phyloP scores from a whole-genome alignment of 306 rosid genomes.

The Lathyrus tuberosus region DNA sequence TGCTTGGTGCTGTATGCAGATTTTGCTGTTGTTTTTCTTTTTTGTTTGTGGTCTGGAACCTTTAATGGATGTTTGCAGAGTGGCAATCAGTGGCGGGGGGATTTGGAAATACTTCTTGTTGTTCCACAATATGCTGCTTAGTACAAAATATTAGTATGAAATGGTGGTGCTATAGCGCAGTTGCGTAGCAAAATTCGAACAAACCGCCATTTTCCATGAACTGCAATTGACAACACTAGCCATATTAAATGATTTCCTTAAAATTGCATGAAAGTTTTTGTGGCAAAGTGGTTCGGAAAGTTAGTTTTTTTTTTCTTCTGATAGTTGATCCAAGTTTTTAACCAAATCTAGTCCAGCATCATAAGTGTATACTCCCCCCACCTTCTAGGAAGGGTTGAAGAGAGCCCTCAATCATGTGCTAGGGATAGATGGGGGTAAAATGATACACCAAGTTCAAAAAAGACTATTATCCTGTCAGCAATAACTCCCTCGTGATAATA shows the following conservation, averaged over 20 bases:
- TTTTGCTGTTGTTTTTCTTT: conserved; percentile 25
- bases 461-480: neutral
- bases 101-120: too few species aligned
- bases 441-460: neutral
- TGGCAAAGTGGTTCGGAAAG: neutral
- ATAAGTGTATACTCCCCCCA: neutral
- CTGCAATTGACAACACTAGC: too few species aligned
- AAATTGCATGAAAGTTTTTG: neutral
- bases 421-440: neutral
- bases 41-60: conserved; percentile 17
- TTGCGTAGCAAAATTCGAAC: too few species aligned
- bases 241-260: neutral
- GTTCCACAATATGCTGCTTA: too few species aligned
- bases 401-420: neutral
- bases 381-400: neutral
- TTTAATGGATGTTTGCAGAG: conserved; percentile 5
- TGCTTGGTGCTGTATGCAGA: neutral
- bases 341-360: neutral
- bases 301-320: neutral
- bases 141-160: too few species aligned
- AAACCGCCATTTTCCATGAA: too few species aligned
- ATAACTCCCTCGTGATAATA: neutral
- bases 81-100: neutral
- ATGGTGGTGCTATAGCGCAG: too few species aligned
- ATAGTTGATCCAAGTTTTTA: neutral